These are phyloP conservation scores for Trichosporon asahii DNA, from an alignment of 1,284 basidiomycete genomes.

Conservation along the genomic window DNA sequence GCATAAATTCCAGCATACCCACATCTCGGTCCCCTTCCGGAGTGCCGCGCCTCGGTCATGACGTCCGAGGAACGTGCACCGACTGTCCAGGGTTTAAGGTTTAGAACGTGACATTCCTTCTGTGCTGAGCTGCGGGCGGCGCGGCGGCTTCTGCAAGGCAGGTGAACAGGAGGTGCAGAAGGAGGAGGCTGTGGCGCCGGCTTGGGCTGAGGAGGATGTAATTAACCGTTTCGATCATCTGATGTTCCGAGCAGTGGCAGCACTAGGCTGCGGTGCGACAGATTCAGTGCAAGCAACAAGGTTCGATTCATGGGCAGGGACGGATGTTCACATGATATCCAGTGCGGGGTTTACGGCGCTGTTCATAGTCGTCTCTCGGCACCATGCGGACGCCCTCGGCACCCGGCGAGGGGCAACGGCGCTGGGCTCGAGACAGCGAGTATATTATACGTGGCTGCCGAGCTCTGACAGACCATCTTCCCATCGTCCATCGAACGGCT, in stretches of 20 bases:
- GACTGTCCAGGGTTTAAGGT: not conserved
- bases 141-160: no score
- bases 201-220: not conserved
- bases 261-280: no score
- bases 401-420: no score
- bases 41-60: not conserved
- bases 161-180: no score
- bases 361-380: no score
- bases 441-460: no score
- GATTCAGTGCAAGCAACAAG: not conserved
- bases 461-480: no score
- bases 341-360: not conserved
- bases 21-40: not conserved
- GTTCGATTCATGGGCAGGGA: not conserved
- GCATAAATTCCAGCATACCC: not conserved
- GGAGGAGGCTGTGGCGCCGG: no score
- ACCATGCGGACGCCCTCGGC: no score
- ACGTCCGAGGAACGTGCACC: not conserved
- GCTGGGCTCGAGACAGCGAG: no score
- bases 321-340: not conserved
- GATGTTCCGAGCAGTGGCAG: not conserved
- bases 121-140: no score
- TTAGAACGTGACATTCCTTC: conserved; percentile 1
- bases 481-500: no score
- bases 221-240: not conserved